Percentiles rank a stretch among this genome's conserved stretches.
Evolutionary conservation across 441 rosid species (phyloP).

Genomic region (Jatropha multifida): DNA sequence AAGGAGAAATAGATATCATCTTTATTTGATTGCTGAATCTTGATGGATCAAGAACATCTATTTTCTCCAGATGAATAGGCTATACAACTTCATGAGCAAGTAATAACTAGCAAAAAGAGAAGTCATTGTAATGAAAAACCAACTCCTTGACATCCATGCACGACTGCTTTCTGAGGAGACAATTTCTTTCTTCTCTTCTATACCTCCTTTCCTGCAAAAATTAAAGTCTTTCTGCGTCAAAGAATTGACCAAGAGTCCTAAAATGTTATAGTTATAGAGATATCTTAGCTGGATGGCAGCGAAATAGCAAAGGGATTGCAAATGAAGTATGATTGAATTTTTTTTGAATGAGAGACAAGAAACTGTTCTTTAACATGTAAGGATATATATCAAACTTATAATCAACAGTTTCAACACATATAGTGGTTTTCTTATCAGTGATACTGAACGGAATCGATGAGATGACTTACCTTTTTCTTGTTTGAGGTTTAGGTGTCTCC

Average conservation of each 20-base stretch:
- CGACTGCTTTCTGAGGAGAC: neutral
- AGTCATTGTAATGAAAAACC: slow-evolving; percentile 29
- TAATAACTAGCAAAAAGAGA: slow-evolving; percentile 35
- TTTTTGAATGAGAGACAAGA: neutral
- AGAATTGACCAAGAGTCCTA: neutral
- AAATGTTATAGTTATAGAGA: neutral
- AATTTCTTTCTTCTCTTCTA: neutral
- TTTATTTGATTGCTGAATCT: neutral
- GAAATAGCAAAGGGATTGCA: no score
- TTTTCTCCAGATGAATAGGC: neutral
- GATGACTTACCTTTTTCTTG: slow-evolving; percentile 19
- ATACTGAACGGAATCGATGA: no score
- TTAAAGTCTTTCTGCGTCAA: neutral
- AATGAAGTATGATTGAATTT: no score
- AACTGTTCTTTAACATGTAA: no score
- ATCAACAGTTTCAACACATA: no score
- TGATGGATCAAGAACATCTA: neutral
- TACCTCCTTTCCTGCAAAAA: slow-evolving; percentile 26
- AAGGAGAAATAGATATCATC: neutral
- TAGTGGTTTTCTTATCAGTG: no score
- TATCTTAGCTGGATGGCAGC: no score
- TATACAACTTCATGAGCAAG: slow-evolving; percentile 37
- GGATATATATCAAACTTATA: no score
- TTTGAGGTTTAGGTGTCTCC: slow-evolving; percentile 3
- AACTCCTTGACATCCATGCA: slow-evolving; percentile 7